A percentile compares a stretch with the other conserved stretches of the same genome.
Conservation (phyloP, 1,139 yeast genomes). For the Suhomyces bolitotheri region DNA sequence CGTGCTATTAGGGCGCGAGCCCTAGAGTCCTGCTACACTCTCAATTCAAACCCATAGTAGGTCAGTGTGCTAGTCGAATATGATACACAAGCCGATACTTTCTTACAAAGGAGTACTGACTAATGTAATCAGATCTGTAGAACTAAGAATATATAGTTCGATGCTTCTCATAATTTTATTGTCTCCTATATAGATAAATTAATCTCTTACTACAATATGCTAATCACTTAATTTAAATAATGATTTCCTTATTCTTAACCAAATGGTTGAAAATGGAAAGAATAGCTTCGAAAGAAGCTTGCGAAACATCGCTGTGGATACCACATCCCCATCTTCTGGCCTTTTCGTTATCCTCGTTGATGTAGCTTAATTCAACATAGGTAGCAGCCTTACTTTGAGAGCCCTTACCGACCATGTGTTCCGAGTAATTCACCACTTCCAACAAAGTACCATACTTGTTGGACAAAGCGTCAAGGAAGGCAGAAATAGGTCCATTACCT, state of each 20-base stretch:
- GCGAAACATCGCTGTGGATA: constrained; percentile 46
- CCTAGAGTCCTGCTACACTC: constrained; percentile 8
- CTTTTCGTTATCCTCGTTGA: constrained; percentile 28
- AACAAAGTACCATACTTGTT: constrained; percentile 33
- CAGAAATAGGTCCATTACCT: constrained; percentile 53
- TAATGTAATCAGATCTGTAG: too few relatives aligned
- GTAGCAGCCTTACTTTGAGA: constrained; percentile 49
- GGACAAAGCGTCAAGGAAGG: constrained; percentile 45
- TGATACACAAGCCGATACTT: too few relatives aligned
- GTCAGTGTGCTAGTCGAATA: too few relatives aligned
- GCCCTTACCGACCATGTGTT: constrained; percentile 47
- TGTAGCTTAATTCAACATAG: constrained; percentile 42
- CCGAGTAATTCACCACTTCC: constrained; percentile 46
- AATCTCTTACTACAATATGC: too few relatives aligned
- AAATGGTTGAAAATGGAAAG: constrained; percentile 42
- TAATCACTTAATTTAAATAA: too few relatives aligned
- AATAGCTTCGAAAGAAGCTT: constrained; percentile 51
- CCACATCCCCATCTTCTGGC: constrained; percentile 48
- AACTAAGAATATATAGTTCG: too few relatives aligned
- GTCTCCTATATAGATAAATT: too few relatives aligned
- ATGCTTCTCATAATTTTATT: too few relatives aligned
- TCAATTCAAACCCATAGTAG: too few relatives aligned
- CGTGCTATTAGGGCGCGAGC: constrained; percentile 13
- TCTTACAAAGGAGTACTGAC: too few relatives aligned
- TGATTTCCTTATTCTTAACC: constrained; percentile 28